phyloP scores from a whole-genome alignment of 2,329 filamentous ascomycete genomes.

The Tolypocladium sp. region DNA sequence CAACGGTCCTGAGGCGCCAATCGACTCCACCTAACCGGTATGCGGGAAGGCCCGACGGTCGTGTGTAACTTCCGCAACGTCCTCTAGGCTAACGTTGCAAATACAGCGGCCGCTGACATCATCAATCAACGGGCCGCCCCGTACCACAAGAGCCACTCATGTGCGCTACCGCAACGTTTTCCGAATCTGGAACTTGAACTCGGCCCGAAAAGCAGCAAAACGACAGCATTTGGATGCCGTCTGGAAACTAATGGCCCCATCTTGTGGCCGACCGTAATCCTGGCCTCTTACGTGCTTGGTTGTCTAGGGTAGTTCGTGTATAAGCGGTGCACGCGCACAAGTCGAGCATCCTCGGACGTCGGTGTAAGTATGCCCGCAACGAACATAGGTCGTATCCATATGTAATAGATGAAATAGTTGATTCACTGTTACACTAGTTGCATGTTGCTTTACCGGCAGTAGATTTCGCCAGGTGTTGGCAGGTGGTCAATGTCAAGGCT shows the following conservation, averaged over 20 bases:
- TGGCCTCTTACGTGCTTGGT: not conserved
- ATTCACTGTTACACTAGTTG: no score
- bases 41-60: not conserved
- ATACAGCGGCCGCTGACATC: not conserved
- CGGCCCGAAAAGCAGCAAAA: not conserved
- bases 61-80: not conserved
- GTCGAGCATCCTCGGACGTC: no score
- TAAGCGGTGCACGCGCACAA: not conserved
- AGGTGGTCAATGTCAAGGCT: no score
- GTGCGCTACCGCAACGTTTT: not conserved
- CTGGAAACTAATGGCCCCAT: not conserved
- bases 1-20: not conserved
- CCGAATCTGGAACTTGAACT: not conserved
- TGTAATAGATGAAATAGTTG: no score
- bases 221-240: not conserved
- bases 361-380: no score
- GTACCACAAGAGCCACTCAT: not conserved
- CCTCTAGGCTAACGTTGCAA: not conserved
- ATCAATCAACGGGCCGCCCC: not conserved
- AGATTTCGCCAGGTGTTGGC: no score
- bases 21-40: not conserved
- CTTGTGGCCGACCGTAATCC: not conserved
- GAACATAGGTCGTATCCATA: no score
- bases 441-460: no score
- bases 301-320: not conserved